These are phyloP conservation scores for Gliomastix tumulicola DNA, from an alignment of 2,329 filamentous ascomycete genomes.

Conservation along the genomic window DNA sequence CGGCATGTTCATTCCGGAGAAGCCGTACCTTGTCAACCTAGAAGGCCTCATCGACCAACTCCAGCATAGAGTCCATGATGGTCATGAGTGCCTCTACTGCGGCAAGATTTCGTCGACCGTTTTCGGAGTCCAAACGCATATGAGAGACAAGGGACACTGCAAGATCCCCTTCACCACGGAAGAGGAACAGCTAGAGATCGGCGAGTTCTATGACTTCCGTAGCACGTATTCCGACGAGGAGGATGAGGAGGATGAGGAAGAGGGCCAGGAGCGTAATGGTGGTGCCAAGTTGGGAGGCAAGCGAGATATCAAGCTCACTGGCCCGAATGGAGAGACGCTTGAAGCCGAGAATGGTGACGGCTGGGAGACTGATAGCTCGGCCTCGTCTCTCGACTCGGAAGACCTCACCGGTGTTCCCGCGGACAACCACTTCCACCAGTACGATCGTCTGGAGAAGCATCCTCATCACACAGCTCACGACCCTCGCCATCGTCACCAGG, in stretches of 20 bases:
- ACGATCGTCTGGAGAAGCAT: conserved; percentile 65
- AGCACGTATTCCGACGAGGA: conserved; percentile 87
- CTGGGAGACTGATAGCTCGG: conserved; percentile 92
- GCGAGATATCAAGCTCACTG: conserved; percentile 44
- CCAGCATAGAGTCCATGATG: conserved; percentile 70
- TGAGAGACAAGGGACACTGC: conserved; percentile 95
- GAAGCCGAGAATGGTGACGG: conserved; percentile 62
- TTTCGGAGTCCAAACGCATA: conserved; percentile 85
- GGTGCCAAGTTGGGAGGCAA: conserved; percentile 66
- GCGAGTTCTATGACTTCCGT: conserved; percentile 95
- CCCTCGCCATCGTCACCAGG: conserved; percentile 64
- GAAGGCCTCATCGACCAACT: conserved; percentile 76
- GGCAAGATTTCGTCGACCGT: conserved; percentile 74
- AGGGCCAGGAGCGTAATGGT: conserved; percentile 37
- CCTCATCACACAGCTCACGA: conserved; percentile 69
- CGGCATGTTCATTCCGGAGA: conserved; percentile 94
- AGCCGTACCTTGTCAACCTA: conserved; percentile 71
- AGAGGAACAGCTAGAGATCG: conserved; percentile 86
- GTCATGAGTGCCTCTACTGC: conserved; percentile 83
- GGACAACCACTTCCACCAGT: conserved; percentile 63
- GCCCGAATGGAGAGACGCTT: conserved; percentile 38
- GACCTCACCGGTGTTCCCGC: conserved; percentile 76
- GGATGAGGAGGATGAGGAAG: conserved; percentile 45
- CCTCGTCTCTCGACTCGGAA: conserved; percentile 80
- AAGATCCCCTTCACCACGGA: conserved; percentile 90